Evolutionary conservation across 176 grass and related monocot genomes (phyloP).

Genomic region (Aegilops bicornis): DNA sequence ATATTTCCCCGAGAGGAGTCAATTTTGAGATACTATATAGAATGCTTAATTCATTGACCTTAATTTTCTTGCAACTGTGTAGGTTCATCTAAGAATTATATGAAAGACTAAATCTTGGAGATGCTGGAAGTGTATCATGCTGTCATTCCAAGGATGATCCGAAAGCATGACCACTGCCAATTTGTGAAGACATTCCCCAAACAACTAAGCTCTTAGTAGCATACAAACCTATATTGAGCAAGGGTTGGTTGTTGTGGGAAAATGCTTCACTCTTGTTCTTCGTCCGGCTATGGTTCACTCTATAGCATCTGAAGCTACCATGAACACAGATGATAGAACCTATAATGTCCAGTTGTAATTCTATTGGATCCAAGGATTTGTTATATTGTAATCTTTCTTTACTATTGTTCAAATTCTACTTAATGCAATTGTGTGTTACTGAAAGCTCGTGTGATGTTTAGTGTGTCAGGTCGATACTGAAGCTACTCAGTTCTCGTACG

Average conservation of each 20-base stretch:
- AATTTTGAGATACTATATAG: neutral
- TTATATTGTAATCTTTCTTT: no score
- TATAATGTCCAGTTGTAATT: no score
- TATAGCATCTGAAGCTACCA: conserved; percentile 30
- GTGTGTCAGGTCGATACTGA: no score
- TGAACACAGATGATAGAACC: conserved; percentile 17
- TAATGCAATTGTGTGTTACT: no score
- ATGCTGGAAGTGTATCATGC: conserved; percentile 26
- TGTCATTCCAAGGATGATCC: conserved; percentile 5
- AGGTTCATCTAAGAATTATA: conserved; percentile 37
- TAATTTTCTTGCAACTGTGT: conserved; percentile 1
- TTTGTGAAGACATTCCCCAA: conserved; percentile 28
- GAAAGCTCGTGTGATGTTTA: no score
- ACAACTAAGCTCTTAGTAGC: conserved; percentile 15
- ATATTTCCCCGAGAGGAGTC: neutral
- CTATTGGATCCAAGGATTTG: no score
- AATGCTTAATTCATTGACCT: conserved; percentile 2
- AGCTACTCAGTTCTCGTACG: no score
- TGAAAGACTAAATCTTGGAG: conserved; percentile 24
- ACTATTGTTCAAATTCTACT: no score
- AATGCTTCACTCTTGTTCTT: conserved; percentile 21
- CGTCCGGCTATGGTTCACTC: neutral
- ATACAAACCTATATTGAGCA: neutral
- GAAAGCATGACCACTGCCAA: conserved; percentile 25
- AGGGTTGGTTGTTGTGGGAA: conserved; percentile 19